Conservation (phyloP, 345 rosid genomes). For the Pistacia vera region DNA sequence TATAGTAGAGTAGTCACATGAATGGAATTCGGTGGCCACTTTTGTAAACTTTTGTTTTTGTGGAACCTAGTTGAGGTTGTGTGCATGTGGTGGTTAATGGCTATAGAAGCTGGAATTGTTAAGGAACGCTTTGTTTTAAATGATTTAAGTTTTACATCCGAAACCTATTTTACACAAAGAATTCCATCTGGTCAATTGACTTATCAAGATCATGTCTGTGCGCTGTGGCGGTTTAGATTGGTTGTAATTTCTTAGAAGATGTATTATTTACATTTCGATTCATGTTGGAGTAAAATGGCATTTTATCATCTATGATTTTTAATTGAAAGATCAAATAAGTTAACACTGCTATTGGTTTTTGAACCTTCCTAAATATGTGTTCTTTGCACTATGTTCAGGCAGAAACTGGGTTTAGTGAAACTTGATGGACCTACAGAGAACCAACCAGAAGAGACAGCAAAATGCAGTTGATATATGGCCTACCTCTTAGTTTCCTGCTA, state of each 20-base stretch:
- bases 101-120: too few relatives aligned
- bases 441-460: constrained; percentile 11
- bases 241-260: not conserved
- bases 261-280: not conserved
- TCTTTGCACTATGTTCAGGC: not conserved
- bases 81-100: too few relatives aligned
- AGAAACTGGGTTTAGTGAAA: not conserved
- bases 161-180: not conserved
- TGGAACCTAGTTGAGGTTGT: too few relatives aligned
- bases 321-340: not conserved
- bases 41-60: too few relatives aligned
- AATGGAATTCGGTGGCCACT: not conserved
- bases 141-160: not conserved
- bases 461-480: constrained; percentile 9
- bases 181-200: not conserved
- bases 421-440: constrained; percentile 10
- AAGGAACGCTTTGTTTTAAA: too few relatives aligned
- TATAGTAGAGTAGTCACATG: not conserved
- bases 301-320: not conserved
- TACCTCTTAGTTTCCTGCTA: not conserved
- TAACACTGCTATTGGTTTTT: not conserved
- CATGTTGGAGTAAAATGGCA: not conserved
- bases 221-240: not conserved
- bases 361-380: not conserved
- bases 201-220: not conserved